Evolutionary conservation across 257 asterid genomes (phyloP).

Genomic region (Salvia splendens): DNA sequence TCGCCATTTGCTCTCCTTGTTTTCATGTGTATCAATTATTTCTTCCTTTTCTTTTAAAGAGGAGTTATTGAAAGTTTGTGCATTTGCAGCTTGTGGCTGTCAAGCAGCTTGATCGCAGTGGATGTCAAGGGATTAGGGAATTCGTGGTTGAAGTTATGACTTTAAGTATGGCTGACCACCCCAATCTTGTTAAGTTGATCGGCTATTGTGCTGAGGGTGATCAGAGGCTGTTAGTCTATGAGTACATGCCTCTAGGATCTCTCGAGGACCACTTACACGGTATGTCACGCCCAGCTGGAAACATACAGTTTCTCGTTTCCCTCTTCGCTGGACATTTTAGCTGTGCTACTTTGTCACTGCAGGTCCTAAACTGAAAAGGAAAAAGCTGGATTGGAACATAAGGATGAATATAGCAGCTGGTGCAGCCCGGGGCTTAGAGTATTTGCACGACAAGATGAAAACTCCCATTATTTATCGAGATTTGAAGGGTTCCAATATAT

Average conservation of each 20-base stretch:
- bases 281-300: conserved; percentile 28
- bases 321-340: too few species aligned
- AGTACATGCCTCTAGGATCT: conserved; percentile 83
- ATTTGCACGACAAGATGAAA: conserved; percentile 74
- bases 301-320: background rate
- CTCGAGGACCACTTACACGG: conserved; percentile 80
- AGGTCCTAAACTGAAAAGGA: conserved; percentile 43
- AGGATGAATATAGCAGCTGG: conserved; percentile 89
- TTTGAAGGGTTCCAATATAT: conserved; percentile 74
- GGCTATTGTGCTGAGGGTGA: conserved; percentile 79
- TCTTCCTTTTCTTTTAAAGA: background rate
- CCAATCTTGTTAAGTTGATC: conserved; percentile 69
- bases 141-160: conserved; percentile 71
- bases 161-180: conserved; percentile 62
- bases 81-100: conserved; percentile 67
- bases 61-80: background rate
- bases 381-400: conserved; percentile 63
- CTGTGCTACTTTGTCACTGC: conserved; percentile 20
- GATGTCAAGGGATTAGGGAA: conserved; percentile 77
- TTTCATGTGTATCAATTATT: background rate
- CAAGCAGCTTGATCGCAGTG: conserved; percentile 70
- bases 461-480: conserved; percentile 80
- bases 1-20: background rate
- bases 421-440: conserved; percentile 78
- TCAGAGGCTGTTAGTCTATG: conserved; percentile 76